These are phyloP conservation scores for Podosphaera xanthii DNA, from an alignment of 2,329 filamentous ascomycete genomes.

Conservation along the genomic window DNA sequence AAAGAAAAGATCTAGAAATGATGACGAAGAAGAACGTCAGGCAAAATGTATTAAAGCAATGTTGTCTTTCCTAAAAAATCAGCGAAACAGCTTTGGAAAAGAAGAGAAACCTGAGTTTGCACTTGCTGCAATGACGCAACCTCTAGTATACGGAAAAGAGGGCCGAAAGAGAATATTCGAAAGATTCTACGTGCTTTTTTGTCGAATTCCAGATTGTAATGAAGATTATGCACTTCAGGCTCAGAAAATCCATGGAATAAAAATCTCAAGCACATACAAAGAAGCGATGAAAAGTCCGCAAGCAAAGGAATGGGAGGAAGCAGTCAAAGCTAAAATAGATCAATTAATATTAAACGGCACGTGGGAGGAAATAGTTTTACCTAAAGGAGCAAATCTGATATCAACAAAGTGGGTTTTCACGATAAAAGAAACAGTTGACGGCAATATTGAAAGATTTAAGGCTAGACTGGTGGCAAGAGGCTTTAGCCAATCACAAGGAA, in stretches of 20 bases:
- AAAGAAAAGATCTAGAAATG: not conserved
- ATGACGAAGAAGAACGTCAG: not conserved
- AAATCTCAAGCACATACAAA: conserved; percentile 1
- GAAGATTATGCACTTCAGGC: not conserved
- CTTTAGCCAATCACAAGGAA: not conserved
- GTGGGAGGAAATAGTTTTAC: not conserved
- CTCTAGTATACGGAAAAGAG: not conserved
- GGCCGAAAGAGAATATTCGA: no score
- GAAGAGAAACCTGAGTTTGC: no score
- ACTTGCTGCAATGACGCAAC: no score
- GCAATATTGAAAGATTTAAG: not conserved
- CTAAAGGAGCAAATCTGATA: not conserved
- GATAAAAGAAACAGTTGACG: not conserved
- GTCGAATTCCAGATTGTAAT: no score
- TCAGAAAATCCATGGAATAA: not conserved
- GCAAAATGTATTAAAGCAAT: no score
- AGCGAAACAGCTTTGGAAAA: not conserved
- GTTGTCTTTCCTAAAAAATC: no score
- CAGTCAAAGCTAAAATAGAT: not conserved
- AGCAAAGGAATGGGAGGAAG: not conserved
- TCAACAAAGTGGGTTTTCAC: conserved; percentile 1
- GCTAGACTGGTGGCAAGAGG: not conserved
- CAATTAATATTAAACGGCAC: not conserved
- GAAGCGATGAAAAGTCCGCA: not conserved
- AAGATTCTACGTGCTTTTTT: no score